Evolutionary conservation across 805 yeast species (phyloP).

Genomic region (Lipomyces sp.): DNA sequence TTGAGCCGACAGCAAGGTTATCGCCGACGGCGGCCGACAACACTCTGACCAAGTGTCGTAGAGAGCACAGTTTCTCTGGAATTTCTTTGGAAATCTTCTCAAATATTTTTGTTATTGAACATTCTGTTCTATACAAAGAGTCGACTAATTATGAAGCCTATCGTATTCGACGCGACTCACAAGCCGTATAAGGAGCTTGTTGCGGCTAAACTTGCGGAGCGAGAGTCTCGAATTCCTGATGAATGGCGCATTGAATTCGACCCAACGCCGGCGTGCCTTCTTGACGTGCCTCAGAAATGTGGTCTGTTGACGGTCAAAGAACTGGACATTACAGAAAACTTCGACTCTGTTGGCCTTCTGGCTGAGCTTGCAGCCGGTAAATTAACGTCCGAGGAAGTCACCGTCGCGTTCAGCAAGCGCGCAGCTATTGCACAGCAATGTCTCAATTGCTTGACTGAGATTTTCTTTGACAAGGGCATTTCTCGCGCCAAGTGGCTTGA

Average conservation of each 20-base stretch:
- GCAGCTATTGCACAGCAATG: conserved; percentile 59
- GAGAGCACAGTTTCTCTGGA: too few species aligned
- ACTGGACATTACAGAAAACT: conserved; percentile 32
- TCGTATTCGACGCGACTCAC: conserved; percentile 16
- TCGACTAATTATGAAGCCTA: conserved; percentile 24
- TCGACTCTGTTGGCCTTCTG: conserved; percentile 29
- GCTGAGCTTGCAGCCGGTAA: conserved; percentile 34
- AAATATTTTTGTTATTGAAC: too few species aligned
- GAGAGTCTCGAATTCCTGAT: conserved; percentile 45
- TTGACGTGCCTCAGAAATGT: conserved; percentile 23
- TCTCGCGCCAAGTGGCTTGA: conserved; percentile 56
- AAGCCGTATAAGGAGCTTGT: conserved; percentile 43
- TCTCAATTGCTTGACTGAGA: conserved; percentile 38
- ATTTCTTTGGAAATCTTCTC: too few species aligned
- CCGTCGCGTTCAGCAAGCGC: conserved; percentile 53
- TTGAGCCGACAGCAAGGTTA: too few species aligned
- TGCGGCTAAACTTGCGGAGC: conserved; percentile 41
- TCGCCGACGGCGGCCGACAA: too few species aligned
- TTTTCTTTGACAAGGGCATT: conserved; percentile 59
- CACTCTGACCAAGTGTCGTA: too few species aligned
- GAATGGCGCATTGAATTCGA: conserved; percentile 42
- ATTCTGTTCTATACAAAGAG: too few species aligned
- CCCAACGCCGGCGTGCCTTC: conserved; percentile 11
- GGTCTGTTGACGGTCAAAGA: conserved; percentile 31
- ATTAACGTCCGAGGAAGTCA: conserved; percentile 46